phyloP scores from a whole-genome alignment of 2,329 filamentous ascomycete species.

The Westerdykella aurantiaca region DNA sequence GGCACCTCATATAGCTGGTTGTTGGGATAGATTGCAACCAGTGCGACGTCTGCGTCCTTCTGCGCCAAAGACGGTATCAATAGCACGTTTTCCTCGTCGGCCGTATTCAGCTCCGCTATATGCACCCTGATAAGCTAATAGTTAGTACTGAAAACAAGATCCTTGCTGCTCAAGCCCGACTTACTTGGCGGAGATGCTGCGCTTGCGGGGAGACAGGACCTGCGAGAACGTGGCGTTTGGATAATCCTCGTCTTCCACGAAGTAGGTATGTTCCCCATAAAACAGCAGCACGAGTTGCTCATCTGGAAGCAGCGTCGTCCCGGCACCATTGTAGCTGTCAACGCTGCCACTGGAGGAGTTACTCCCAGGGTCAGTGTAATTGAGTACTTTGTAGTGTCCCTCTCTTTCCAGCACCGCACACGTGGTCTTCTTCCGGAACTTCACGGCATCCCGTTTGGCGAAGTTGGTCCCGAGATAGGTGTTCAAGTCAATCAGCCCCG shows the following conservation, averaged over 20 bases:
- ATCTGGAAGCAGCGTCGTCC: neutral
- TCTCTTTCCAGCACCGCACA: neutral
- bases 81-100: too few species aligned
- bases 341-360: too few species aligned
- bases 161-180: too few species aligned
- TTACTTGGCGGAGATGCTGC: too few species aligned
- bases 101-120: too few species aligned
- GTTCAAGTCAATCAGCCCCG: neutral
- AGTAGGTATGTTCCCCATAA: neutral
- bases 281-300: neutral
- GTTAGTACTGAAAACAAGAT: too few species aligned
- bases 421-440: neutral
- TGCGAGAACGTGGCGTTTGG: neutral
- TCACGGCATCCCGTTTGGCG: neutral
- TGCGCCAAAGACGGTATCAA: too few species aligned
- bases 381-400: too few species aligned
- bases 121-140: too few species aligned
- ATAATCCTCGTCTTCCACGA: neutral
- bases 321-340: too few species aligned
- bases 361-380: too few species aligned
- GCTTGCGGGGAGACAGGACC: too few species aligned
- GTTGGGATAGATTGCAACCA: slow-evolving; percentile 3
- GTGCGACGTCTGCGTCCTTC: slow-evolving; percentile 3
- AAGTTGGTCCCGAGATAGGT: neutral
- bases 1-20: slow-evolving; percentile 2